Evolutionary conservation across 208 protist genomes (phyloP).

Genomic region (Porcisia hertigi): DNA sequence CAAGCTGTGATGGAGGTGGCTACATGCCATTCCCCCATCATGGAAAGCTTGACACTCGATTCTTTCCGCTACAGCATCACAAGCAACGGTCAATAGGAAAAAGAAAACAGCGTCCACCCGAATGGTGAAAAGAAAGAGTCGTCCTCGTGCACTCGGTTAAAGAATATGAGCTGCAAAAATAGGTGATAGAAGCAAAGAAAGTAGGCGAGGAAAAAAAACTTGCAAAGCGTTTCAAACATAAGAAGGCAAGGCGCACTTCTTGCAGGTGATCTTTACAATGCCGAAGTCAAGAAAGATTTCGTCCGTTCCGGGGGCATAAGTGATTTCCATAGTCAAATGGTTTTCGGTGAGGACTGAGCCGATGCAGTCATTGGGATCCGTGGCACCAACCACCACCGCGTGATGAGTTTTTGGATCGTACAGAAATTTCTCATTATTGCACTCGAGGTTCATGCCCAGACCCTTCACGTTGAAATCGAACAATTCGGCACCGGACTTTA

Average conservation of each 20-base stretch:
- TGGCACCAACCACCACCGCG: slow-evolving; percentile 32
- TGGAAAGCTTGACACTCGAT: neutral
- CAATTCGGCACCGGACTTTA: slow-evolving; percentile 8
- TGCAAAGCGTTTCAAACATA: neutral
- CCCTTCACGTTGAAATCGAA: slow-evolving; percentile 61
- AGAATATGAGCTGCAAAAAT: neutral
- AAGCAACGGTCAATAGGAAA: neutral
- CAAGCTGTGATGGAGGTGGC: no score
- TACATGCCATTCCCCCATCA: neutral
- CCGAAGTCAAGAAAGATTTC: slow-evolving; percentile 57
- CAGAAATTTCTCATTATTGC: slow-evolving; percentile 63
- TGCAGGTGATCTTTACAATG: slow-evolving; percentile 49
- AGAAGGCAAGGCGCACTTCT: slow-evolving; percentile 31
- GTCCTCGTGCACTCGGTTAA: neutral
- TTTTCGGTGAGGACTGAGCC: slow-evolving; percentile 50
- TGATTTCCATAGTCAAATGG: slow-evolving; percentile 39
- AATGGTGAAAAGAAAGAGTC: neutral
- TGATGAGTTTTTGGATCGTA: slow-evolving; percentile 57
- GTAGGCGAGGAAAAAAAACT: neutral
- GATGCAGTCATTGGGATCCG: slow-evolving; percentile 68
- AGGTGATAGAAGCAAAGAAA: slow-evolving; percentile 4
- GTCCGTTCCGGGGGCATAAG: slow-evolving; percentile 48
- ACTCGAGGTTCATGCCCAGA: slow-evolving; percentile 42
- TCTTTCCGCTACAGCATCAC: neutral
- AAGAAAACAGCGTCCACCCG: neutral